Base-by-base conservation (phyloP, 768 basidiomycete species). In the Krasilnikovozyma curviuscula region DNA sequence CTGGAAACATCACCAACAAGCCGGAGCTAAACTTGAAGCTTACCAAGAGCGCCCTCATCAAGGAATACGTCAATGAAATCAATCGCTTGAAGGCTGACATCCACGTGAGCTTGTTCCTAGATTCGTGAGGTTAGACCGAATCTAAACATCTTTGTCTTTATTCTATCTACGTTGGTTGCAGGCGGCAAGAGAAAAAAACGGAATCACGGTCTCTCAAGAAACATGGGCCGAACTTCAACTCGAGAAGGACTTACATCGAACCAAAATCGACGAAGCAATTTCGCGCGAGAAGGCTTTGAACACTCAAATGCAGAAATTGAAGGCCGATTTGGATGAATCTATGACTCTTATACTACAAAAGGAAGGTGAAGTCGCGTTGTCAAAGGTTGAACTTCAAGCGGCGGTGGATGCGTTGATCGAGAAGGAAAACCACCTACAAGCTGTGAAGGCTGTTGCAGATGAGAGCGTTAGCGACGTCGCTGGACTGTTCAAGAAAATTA, bases 1-100 rank as follows among this genome's bases (percentile, higher is more conserved):
- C 93, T 25, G 95, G 91, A 62, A 82, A 83, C 23, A 97, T 98
- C 59, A 75, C 78, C 43, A 97, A 97, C 67, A 80, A 81, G 57
- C 93, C 93, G 7, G 89, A 97, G 63, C 66, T 93, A 32, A 97
- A 97, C 64, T 83, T 86, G 60, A 79, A 85, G 40, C 81, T 93
- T 76, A 85, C 84, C 8, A 78, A 85, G 40, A 83, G 86, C 52
- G 77, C 84, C 1, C 75, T 97, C 41, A 67, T 98, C 39, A 88
- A 88, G 63, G 89, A 95, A 63, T 95, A 91, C 57, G 73, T 91
- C 32, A 76, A 72, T 12, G 93, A 97, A 64, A 93, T 97, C 39
- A 86, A 91, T 57, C 76, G 85, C 5, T 71, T 97, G 32, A 91
- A 91, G 62, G 76, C 77, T 0, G 89, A 97, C 56, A 69, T 91